Percentiles rank a stretch among this genome's conserved stretches.
Evolutionary conservation across 208 protist species (phyloP).

Genomic region (Acanthamoeba castellanii): DNA sequence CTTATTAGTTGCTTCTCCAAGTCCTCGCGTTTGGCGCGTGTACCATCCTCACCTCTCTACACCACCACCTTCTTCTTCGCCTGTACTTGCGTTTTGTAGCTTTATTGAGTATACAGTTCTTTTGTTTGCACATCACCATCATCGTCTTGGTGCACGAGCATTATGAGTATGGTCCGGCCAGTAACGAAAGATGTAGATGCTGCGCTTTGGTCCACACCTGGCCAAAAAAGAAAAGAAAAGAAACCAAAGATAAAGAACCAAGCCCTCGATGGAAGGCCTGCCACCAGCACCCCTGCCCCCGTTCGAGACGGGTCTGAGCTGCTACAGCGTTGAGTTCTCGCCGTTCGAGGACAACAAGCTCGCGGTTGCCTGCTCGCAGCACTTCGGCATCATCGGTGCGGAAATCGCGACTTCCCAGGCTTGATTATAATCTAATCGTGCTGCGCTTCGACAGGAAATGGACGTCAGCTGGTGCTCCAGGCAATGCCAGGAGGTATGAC

Average conservation of each 20-base stretch:
- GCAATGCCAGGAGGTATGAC: slow-evolving; percentile 18
- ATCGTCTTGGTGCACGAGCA: too few relatives aligned
- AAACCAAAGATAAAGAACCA: too few relatives aligned
- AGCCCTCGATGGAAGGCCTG: neutral
- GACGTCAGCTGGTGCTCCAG: slow-evolving; percentile 82
- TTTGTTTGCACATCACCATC: too few relatives aligned
- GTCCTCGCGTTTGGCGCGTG: neutral
- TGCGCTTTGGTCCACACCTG: too few relatives aligned
- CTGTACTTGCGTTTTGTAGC: neutral
- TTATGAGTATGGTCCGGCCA: too few relatives aligned
- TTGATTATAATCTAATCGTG: too few relatives aligned
- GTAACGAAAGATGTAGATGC: too few relatives aligned
- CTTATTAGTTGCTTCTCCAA: neutral
- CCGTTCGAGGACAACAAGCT: slow-evolving; percentile 85
- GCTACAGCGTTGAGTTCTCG: slow-evolving; percentile 76
- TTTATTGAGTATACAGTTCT: too few relatives aligned
- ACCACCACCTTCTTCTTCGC: neutral
- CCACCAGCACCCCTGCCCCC: slow-evolving; percentile 1
- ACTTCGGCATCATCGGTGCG: slow-evolving; percentile 86
- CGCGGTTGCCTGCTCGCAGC: slow-evolving; percentile 84
- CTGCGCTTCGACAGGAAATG: slow-evolving; percentile 76
- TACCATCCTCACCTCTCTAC: neutral
- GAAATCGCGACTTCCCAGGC: neutral
- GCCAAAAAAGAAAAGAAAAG: too few relatives aligned
- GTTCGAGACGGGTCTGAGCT: slow-evolving; percentile 54